Percentiles rank a stretch among this genome's conserved stretches.
phyloP scores from a whole-genome alignment of 306 rosid genomes.

The Canavalia ensiformis region DNA sequence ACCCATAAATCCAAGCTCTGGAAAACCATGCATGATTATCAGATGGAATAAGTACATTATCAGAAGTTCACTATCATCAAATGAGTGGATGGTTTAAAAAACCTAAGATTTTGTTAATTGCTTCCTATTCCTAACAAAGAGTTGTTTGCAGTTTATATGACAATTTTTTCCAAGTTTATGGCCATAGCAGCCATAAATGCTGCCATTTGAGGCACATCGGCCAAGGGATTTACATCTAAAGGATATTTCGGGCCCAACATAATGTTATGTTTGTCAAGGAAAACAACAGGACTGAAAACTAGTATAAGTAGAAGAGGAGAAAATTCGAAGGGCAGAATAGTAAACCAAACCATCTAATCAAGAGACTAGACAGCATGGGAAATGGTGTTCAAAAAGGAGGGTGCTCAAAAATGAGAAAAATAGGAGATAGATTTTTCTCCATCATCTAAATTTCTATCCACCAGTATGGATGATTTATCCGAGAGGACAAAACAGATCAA shows the following conservation, averaged over 20 bases:
- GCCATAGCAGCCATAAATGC: conserved; percentile 24
- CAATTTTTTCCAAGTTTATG: conserved; percentile 6
- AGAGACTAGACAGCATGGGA: conserved; percentile 24
- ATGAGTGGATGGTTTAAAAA: conserved; percentile 40
- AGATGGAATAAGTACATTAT: conserved; percentile 45
- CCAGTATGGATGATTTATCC: conserved; percentile 25
- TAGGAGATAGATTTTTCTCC: background rate
- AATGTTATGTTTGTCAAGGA: conserved; percentile 30
- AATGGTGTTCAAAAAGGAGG: background rate
- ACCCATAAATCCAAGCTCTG: conserved; percentile 93
- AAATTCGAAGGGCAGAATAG: conserved; percentile 16
- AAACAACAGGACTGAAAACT: conserved; percentile 25
- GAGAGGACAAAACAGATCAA: conserved; percentile 25
- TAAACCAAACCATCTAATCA: conserved; percentile 23
- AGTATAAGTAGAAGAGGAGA: conserved; percentile 22
- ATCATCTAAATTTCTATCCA: conserved; percentile 22
- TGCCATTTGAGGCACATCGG: conserved; percentile 22
- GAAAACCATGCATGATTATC: conserved; percentile 55
- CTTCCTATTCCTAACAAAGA: background rate
- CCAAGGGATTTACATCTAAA: conserved; percentile 34
- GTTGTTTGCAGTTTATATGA: background rate
- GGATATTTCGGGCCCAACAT: conserved; percentile 37
- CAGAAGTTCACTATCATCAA: conserved; percentile 41
- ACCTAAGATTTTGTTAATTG: conserved; percentile 3
- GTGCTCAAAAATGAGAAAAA: conserved; percentile 10